phyloP scores from a whole-genome alignment of 257 asterid genomes.

The Henckelia pumila region DNA sequence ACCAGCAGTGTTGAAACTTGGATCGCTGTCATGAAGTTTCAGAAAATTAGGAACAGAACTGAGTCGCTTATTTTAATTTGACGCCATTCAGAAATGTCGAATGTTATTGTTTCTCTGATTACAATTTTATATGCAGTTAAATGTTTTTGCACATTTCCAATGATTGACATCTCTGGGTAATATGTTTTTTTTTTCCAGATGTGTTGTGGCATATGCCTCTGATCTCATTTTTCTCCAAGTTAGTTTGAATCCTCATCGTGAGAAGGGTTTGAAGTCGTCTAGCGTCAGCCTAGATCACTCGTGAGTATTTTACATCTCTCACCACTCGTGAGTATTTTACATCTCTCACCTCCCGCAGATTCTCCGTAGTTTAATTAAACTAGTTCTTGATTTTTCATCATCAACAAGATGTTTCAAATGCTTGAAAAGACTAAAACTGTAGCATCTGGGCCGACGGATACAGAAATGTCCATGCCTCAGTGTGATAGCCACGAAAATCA shows the following conservation, averaged over 20 bases:
- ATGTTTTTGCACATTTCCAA: conserved; percentile 2
- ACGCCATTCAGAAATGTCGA: neutral
- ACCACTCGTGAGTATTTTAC: neutral
- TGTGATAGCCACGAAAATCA: neutral
- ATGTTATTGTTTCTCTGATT: conserved; percentile 7
- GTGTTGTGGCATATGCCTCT: conserved; percentile 88
- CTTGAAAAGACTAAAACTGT: neutral
- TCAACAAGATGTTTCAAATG: neutral
- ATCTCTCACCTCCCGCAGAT: conserved; percentile 12
- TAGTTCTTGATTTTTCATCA: neutral
- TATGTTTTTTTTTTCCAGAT: conserved; percentile 46
- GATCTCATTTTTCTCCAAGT: conserved; percentile 74
- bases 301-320: conserved; percentile 48
- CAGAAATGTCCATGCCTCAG: neutral
- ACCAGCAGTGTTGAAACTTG: neutral
- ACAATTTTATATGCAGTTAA: neutral
- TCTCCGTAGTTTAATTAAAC: neutral
- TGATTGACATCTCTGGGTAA: conserved; percentile 8
- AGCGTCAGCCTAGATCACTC: conserved; percentile 85
- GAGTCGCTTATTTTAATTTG: no score
- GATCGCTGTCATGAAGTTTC: neutral
- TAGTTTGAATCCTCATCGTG: conserved; percentile 86
- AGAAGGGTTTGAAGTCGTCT: conserved; percentile 56
- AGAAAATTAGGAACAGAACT: neutral
- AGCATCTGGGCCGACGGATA: neutral